Conservation (phyloP, 192 early-diverging fungal species). For the Rhizophagus clarus region DNA sequence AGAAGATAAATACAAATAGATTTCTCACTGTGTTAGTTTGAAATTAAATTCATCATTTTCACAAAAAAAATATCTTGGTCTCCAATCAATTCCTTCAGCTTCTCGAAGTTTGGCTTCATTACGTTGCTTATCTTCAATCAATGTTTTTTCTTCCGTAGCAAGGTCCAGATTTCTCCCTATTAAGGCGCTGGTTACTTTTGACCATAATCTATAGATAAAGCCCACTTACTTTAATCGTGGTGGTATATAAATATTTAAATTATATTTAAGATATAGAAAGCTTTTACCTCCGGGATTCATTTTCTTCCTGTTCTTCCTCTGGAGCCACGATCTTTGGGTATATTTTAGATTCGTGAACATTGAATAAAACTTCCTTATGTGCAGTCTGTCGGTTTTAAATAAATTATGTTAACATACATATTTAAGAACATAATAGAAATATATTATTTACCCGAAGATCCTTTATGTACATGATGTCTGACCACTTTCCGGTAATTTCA, state of each 20-base stretch:
- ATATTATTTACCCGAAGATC: constrained; percentile 35
- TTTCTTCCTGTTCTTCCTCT: constrained; percentile 70
- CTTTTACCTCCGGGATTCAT: constrained; percentile 76
- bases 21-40: constrained; percentile 45
- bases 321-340: constrained; percentile 71
- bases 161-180: constrained; percentile 62
- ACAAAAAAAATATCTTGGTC: constrained; percentile 64
- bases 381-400: constrained; percentile 26
- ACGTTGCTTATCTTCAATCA: constrained; percentile 77
- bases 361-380: constrained; percentile 69
- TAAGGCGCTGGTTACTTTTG: constrained; percentile 72
- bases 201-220: constrained; percentile 59
- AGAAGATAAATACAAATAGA: background rate
- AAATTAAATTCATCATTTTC: constrained; percentile 43
- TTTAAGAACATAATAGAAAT: background rate
- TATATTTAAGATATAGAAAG: background rate
- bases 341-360: constrained; percentile 66
- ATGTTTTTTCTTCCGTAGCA: constrained; percentile 70
- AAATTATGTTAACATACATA: background rate
- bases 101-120: constrained; percentile 56
- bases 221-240: constrained; percentile 6
- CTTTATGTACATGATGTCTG: constrained; percentile 67
- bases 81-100: constrained; percentile 53
- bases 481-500: constrained; percentile 91
- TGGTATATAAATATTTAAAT: background rate